phyloP scores from a whole-genome alignment of 768 basidiomycete species.

The Hortiboletus campestris region DNA sequence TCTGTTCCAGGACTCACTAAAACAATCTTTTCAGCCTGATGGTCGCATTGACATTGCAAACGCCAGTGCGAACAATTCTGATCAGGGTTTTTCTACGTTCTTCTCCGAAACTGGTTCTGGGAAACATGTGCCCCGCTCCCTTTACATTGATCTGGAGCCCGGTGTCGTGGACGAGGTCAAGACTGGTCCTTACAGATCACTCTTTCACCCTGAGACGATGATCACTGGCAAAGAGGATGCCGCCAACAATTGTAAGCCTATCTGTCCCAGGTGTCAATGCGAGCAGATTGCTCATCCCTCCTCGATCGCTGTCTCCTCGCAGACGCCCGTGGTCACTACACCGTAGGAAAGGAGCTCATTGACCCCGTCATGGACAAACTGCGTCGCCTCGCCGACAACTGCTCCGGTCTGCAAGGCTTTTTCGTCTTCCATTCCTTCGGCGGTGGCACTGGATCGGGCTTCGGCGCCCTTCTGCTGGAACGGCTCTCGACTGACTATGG shows the following conservation, averaged over 20 bases:
- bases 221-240: slow-evolving; percentile 99
- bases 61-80: slow-evolving; percentile 45
- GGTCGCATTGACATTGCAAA: slow-evolving; percentile 79
- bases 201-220: slow-evolving; percentile 98
- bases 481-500: slow-evolving; percentile 97
- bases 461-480: slow-evolving; percentile 96
- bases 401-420: slow-evolving; percentile 97
- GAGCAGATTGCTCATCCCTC: slow-evolving; percentile 9
- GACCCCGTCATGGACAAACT: slow-evolving; percentile 97
- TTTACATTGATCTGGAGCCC: slow-evolving; percentile 95
- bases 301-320: slow-evolving; percentile 6
- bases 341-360: slow-evolving; percentile 97
- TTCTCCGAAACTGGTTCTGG: slow-evolving; percentile 94
- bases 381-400: slow-evolving; percentile 96
- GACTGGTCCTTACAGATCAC: slow-evolving; percentile 83
- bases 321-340: slow-evolving; percentile 99
- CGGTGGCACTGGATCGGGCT: slow-evolving; percentile 98
- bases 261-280: not conserved
- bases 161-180: slow-evolving; percentile 95
- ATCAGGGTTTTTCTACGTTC: slow-evolving; percentile 95
- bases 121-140: slow-evolving; percentile 94
- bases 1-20: slow-evolving; percentile 12
- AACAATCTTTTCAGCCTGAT: slow-evolving; percentile 62
- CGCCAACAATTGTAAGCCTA: slow-evolving; percentile 91
- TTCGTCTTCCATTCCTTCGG: slow-evolving; percentile 99